Evolutionary conservation across 2,329 filamentous ascomycete species (phyloP).

Genomic region (Aspergillus clavatus): DNA sequence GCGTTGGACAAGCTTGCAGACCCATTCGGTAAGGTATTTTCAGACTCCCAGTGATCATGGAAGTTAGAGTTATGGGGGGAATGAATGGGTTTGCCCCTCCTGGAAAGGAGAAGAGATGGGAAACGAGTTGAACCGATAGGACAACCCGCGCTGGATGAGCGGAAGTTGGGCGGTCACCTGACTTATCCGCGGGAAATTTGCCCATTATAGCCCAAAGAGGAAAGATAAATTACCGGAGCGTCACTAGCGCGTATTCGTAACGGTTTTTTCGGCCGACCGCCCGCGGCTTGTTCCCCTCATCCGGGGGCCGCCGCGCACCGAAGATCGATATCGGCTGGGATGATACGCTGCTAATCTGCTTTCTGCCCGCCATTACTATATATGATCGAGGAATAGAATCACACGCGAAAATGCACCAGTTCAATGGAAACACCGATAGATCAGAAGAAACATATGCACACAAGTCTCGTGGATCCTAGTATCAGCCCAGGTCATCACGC

Average conservation of each 20-base stretch:
- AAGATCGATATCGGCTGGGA: background rate
- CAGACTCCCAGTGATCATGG: background rate
- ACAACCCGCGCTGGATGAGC: constrained; percentile 11
- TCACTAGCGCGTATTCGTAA: background rate
- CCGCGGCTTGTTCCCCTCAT: constrained; percentile 2
- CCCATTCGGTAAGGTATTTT: background rate
- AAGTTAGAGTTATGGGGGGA: background rate
- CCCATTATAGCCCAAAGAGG: background rate
- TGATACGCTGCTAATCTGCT: no score
- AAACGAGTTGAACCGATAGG: background rate
- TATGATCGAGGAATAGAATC: background rate
- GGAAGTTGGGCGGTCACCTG: constrained; percentile 13
- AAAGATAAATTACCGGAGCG: background rate
- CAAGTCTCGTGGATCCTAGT: no score
- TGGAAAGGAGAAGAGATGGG: background rate
- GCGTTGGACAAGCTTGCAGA: background rate
- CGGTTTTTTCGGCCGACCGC: constrained; percentile 14
- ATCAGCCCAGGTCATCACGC: no score
- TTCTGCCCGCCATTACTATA: background rate
- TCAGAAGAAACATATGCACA: no score
- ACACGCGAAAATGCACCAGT: background rate
- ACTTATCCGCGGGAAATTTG: constrained; percentile 20
- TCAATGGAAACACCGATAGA: no score
- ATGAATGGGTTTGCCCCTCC: no score
- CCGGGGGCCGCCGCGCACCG: constrained; percentile 4